A percentile compares a stretch with the other conserved stretches of the same genome.
Conservation (phyloP, 179 eudicot species). For the Patellifolia procumbens region DNA sequence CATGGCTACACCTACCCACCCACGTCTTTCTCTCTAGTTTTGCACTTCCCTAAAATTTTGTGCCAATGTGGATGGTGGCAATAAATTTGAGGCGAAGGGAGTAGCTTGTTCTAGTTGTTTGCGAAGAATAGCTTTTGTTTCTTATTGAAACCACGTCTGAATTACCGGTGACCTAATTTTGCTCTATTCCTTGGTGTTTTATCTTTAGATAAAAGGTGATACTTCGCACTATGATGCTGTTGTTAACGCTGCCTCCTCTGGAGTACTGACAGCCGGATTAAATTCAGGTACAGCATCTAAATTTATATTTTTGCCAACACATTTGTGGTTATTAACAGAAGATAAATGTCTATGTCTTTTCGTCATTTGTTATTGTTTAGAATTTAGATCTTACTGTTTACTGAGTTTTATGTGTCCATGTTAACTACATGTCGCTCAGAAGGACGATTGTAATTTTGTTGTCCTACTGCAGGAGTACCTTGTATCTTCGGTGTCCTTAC, state of each 20-base stretch:
- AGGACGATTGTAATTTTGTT: conserved; percentile 7
- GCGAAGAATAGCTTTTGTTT: background rate
- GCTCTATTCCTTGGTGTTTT: background rate
- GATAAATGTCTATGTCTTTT: background rate
- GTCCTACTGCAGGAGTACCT: conserved; percentile 72
- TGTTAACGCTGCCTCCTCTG: conserved; percentile 91
- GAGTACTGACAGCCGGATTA: conserved; percentile 89
- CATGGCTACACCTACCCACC: too few species aligned
- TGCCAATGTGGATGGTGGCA: too few species aligned
- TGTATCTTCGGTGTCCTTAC: conserved; percentile 97
- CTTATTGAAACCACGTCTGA: background rate
- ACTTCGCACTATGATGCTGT: conserved; percentile 98
- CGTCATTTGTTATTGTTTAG: background rate
- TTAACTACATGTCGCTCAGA: background rate
- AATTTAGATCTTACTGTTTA: too few species aligned
- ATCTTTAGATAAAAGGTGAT: conserved; percentile 75
- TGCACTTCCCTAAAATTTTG: too few species aligned
- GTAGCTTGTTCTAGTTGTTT: too few species aligned
- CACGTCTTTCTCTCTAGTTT: too few species aligned
- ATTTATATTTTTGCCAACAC: conserved; percentile 8
- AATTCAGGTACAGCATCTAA: conserved; percentile 64
- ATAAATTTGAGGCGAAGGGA: too few species aligned
- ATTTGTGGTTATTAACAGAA: too few species aligned
- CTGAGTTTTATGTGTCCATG: background rate
- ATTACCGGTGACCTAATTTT: background rate